phyloP scores from a whole-genome alignment of 768 basidiomycete genomes.

The Hygrocybe coccinea region DNA sequence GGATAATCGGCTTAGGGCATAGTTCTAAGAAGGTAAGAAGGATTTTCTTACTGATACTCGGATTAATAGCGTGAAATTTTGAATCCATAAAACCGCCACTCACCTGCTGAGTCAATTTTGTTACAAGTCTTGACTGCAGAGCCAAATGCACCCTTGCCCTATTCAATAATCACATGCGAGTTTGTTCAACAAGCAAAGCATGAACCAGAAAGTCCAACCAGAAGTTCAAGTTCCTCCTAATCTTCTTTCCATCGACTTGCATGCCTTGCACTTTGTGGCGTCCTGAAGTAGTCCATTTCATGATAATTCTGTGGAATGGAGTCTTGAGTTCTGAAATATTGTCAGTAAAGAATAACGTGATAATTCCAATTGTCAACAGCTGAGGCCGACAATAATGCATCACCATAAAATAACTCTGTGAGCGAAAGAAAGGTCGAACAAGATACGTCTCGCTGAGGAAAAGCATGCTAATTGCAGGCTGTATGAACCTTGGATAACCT shows the following conservation, averaged over 20 bases:
- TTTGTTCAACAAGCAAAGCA: background rate
- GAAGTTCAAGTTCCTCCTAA: conserved; percentile 86
- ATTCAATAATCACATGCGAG: background rate
- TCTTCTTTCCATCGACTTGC: conserved; percentile 87
- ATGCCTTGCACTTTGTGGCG: conserved; percentile 42
- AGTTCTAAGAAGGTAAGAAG: conserved; percentile 68
- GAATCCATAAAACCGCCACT: conserved; percentile 15
- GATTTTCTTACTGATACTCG: conserved; percentile 74
- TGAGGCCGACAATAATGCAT: conserved; percentile 22
- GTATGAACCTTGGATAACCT: conserved; percentile 46
- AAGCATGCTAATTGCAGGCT: conserved; percentile 57
- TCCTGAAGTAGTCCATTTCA: conserved; percentile 58
- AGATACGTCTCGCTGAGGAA: conserved; percentile 48
- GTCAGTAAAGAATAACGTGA: conserved; percentile 2
- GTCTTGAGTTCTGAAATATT: conserved; percentile 40
- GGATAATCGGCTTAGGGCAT: conserved; percentile 72
- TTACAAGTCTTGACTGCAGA: conserved; percentile 94
- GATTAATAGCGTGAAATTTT: conserved; percentile 6
- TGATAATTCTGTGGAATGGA: conserved; percentile 47
- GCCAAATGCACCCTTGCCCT: conserved; percentile 89
- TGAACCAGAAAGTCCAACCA: conserved; percentile 42
- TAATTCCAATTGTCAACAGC: conserved; percentile 1
- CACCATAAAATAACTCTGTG: conserved; percentile 35
- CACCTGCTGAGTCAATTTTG: conserved; percentile 78
- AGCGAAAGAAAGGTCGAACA: conserved; percentile 56